Conservation (phyloP, 441 rosid genomes). For the Melianthus villosus region DNA sequence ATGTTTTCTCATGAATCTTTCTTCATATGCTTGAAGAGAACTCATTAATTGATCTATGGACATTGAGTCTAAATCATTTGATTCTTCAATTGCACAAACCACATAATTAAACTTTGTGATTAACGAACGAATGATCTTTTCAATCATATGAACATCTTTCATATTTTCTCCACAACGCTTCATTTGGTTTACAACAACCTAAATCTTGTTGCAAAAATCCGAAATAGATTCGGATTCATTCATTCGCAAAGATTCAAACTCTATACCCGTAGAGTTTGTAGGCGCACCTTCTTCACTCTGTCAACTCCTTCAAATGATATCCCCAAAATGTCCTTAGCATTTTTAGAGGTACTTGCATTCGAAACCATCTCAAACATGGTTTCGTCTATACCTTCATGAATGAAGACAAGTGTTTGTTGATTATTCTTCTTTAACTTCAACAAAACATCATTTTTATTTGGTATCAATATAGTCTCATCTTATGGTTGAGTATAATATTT, state of each 20-base stretch:
- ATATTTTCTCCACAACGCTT: slow-evolving; percentile 1
- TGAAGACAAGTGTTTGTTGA: neutral
- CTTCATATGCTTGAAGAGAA: slow-evolving; percentile 2
- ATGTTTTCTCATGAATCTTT: neutral
- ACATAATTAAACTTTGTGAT: slow-evolving; percentile 2
- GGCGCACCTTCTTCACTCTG: slow-evolving; percentile 1
- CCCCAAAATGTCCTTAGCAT: neutral
- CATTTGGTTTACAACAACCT: slow-evolving; percentile 1
- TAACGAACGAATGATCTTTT: slow-evolving; percentile 2
- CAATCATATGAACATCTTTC: slow-evolving; percentile 2
- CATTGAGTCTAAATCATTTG: slow-evolving; percentile 2
- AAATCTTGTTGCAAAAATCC: slow-evolving; percentile 2
- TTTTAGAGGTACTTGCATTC: neutral
- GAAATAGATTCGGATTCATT: slow-evolving; percentile 3
- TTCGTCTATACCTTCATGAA: neutral
- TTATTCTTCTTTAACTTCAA: neutral
- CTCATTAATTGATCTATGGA: neutral
- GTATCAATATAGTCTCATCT: neutral
- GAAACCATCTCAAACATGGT: neutral
- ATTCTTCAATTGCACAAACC: neutral
- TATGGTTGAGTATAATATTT: neutral
- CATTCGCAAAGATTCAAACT: slow-evolving; percentile 4
- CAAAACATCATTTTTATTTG: neutral
- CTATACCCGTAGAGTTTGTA: slow-evolving; percentile 6
- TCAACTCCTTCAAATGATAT: neutral